Conservation (phyloP, 176 grass and related monocot genomes). For the Hordeum marinum region DNA sequence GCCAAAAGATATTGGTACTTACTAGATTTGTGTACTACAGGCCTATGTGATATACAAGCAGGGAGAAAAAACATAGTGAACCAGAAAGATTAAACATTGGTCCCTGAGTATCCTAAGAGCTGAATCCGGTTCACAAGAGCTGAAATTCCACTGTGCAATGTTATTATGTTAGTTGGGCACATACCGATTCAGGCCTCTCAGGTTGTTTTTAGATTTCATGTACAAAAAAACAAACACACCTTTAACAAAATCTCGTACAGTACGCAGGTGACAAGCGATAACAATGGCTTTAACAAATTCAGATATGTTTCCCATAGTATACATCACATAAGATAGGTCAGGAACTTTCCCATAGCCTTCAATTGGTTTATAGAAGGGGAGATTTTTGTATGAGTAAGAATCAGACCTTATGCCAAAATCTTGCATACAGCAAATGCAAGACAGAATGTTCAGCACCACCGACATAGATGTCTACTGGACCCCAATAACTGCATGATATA, state of each 20-base stretch:
- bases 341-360: background rate
- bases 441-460: slow-evolving; percentile 99
- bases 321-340: slow-evolving; percentile 9
- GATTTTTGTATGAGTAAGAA: background rate
- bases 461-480: slow-evolving; percentile 92
- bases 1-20: background rate
- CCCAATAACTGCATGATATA: slow-evolving; percentile 72
- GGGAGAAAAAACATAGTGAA: background rate
- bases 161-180: background rate
- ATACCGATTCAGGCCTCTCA: background rate
- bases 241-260: slow-evolving; percentile 17
- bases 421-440: slow-evolving; percentile 97
- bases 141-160: background rate
- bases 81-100: background rate
- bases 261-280: background rate
- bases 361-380: slow-evolving; percentile 10
- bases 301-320: background rate
- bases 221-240: background rate
- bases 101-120: background rate
- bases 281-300: background rate
- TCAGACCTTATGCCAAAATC: slow-evolving; percentile 98
- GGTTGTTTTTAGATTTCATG: background rate
- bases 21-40: background rate
- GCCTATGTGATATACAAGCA: background rate
- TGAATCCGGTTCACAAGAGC: background rate